Evolutionary conservation across 805 yeast species (phyloP), one percentile per base, ranked within the genome.

Genomic region (Myxozyma vanderwaltii): DNA sequence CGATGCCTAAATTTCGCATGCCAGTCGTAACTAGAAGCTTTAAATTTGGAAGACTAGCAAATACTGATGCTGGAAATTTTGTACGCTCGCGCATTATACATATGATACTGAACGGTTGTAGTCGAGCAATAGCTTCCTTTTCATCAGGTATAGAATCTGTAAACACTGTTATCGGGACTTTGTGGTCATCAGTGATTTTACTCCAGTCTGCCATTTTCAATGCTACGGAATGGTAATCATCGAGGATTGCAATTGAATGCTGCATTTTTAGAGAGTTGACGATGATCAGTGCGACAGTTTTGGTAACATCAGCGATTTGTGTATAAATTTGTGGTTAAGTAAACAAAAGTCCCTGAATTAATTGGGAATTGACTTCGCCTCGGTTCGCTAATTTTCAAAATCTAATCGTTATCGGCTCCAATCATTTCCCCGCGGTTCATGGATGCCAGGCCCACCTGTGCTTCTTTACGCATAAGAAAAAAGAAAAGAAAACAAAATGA

Each of bases 31-130:
- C 51, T n/a, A 66, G 51, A 10, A 66, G 54, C 52, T 65, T 64
- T 52, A 66, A 54, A 41, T 61, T 64, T 19, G 67, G 65, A 35
- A 66, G 51, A 26, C 50, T 33, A 17, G 31, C 29, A 13, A 66
- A 54, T 13, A 63, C 24, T 13, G 51, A 23, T 24, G 33, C 43
- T 10, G 59, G 50, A 12, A 66, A 54, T 17, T 66, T 63, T 1
- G 68, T 64, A 33, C 68, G 60, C 48, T 66, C 68, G n/a, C 68
- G 53, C 67, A 64, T 64, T 27, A 54, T 39, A 39, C 55, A 63
- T 41, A 66, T 35, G 36, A 66, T 64, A 8, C 43, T 31, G 52
- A 63, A 66, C 19, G 67, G 67, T 35, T 46, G 29, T 13, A 66
- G 48, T 4, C 56, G 59, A 19, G 27, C 49, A 3, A 57, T 61